These are phyloP conservation scores for Colletotrichum sp. DNA, from an alignment of 2,329 filamentous ascomycete species.

Conservation along the genomic window DNA sequence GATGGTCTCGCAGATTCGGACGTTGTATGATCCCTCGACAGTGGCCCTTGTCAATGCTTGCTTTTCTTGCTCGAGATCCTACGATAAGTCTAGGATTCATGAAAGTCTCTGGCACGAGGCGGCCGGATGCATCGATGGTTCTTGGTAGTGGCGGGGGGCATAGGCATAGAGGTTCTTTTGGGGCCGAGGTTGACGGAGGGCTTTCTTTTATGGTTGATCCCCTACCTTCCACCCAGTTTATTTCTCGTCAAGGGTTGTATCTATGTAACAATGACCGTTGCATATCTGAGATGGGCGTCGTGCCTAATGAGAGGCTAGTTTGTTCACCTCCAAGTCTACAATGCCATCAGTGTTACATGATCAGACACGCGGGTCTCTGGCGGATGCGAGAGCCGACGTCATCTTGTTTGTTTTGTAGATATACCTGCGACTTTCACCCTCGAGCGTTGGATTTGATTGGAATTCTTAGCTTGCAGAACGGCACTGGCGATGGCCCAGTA, in stretches of 20 bases:
- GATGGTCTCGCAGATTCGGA: not conserved
- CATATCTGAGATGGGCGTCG: not conserved
- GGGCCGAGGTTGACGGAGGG: not conserved
- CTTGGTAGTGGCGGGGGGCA: not conserved
- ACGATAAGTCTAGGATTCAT: not conserved
- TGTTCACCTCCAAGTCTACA: not conserved
- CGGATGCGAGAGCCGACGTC: not conserved
- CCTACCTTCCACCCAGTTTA: not conserved
- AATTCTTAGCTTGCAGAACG: not conserved
- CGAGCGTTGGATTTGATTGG: not conserved
- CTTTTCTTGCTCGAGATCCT: not conserved
- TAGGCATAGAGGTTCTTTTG: not conserved
- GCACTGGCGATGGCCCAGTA: not conserved
- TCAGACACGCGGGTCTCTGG: not conserved
- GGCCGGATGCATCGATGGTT: not conserved
- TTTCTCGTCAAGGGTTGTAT: not conserved
- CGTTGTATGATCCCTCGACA: not conserved
- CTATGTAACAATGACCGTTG: not conserved
- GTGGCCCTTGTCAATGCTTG: not conserved
- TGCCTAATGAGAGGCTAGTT: not conserved
- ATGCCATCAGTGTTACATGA: not conserved
- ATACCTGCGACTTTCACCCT: fast-evolving
- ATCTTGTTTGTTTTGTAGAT: not conserved
- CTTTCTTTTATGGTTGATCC: not conserved
- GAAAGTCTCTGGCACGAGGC: not conserved